Conservation (phyloP, 75 land plant genomes). For the Picea sitchensis region DNA sequence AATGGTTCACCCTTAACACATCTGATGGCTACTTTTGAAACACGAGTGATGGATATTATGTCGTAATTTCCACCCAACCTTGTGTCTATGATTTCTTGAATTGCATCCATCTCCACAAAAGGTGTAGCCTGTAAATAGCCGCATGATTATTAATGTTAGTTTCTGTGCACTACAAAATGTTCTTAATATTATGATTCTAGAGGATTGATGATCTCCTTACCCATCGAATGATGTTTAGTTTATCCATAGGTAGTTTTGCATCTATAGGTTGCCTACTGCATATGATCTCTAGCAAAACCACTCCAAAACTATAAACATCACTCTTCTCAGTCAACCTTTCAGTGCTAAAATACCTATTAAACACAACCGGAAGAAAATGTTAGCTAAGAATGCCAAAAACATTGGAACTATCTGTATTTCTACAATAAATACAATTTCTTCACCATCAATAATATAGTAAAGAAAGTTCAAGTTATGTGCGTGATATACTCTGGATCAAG, state of each 20-base stretch:
- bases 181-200: no score
- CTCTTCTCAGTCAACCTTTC: constrained; percentile 12
- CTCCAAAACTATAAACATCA: constrained; percentile 20
- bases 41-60: constrained; percentile 11
- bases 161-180: no score
- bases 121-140: background rate
- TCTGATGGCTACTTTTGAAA: constrained; percentile 17
- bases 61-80: constrained; percentile 4
- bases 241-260: background rate
- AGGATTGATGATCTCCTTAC: background rate
- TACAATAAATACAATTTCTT: no score
- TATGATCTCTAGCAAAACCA: constrained; percentile 7
- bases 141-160: background rate
- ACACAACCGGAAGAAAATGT: background rate
- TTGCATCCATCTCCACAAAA: background rate
- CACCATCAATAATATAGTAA: background rate
- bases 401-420: no score
- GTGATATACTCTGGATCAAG: constrained; percentile 38
- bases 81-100: constrained; percentile 1
- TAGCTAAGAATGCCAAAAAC: background rate
- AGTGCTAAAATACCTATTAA: constrained; percentile 3
- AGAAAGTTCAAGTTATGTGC: background rate
- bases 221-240: background rate
- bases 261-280: background rate
- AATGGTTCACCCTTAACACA: constrained; percentile 16